phyloP scores from a whole-genome alignment of 441 rosid genomes.

The Lepidium campestre region DNA sequence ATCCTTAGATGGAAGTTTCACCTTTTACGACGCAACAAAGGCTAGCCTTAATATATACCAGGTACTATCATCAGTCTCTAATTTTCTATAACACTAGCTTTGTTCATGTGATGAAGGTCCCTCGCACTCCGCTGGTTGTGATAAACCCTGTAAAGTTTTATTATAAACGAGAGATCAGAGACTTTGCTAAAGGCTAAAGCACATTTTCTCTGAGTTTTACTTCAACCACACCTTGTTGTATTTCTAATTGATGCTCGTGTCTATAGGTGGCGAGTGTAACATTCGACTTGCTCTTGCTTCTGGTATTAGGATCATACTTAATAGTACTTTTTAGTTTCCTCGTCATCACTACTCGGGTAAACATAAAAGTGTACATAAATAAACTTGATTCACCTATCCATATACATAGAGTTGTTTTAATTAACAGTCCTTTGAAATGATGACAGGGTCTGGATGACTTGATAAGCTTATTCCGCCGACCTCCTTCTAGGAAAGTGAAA shows the following conservation, averaged over 20 bases:
- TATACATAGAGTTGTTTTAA: neutral
- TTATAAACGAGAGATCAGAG: neutral
- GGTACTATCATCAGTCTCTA: constrained; percentile 35
- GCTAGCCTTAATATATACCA: constrained; percentile 82
- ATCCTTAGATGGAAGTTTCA: constrained; percentile 76
- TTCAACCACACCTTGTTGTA: neutral
- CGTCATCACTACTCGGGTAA: constrained; percentile 89
- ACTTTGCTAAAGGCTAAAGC: too few relatives aligned
- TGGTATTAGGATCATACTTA: constrained; percentile 84
- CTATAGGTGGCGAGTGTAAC: constrained; percentile 97
- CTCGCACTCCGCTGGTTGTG: neutral
- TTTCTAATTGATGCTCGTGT: neutral
- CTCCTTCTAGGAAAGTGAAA: constrained; percentile 86
- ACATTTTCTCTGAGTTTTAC: neutral
- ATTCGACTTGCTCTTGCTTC: constrained; percentile 87
- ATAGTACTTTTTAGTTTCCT: constrained; percentile 90
- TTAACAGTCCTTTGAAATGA: neutral
- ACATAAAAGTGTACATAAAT: neutral
- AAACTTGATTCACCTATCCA: neutral
- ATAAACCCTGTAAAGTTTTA: neutral
- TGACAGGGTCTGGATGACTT: constrained; percentile 92
- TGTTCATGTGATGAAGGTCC: neutral
- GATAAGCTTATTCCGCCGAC: constrained; percentile 87
- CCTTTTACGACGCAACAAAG: constrained; percentile 79
- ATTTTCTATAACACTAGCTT: neutral